Evolutionary conservation across 306 rosid genomes (phyloP), one percentile per base, ranked within the genome.

Genomic region (Hippophae tibetana): DNA sequence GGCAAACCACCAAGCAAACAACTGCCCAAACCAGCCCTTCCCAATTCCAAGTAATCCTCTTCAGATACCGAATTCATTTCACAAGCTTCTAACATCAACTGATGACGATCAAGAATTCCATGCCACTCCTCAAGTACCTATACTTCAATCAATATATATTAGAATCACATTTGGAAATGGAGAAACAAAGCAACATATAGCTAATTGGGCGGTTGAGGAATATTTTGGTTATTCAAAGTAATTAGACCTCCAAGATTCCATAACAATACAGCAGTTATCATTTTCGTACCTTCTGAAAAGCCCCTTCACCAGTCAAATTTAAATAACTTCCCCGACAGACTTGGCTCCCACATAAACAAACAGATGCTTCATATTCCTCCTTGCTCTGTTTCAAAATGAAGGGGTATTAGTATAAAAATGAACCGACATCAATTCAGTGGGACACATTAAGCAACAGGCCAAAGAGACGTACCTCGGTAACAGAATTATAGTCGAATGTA

Each of bases 331-430:
- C 99, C 45, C 99, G 82, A 73, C 99, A 93, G 61, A 88, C 95
- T 88, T 86, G 99, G 70, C 99, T 93, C 47, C 99, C 99, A 77
- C 99, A 93, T 76, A 93, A 81, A 80, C 99, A 93, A 57, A 93
- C 99, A 0, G 99, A 93, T 12, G 95, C 99, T 78, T 88, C 97
- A 58, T 93, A 93, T 74, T 93, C 99, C 69, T 93, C 99, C 85
- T 93, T 93, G 73, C 99, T 93, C 99, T 93, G 77, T 47, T 61
- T 58, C 57, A 60, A 56, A 59, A 51, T 52, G 60, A 57, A 69
- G 42, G 60, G 62, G 47, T 40, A 68, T 7, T 58, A 67, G 38
- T 31, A 31, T 31, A 31, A 31, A 31, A 31, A 31, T 47, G 13
- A 10, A 7, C 50, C 60, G 62, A 58, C 42, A 49, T 56, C 13